These are phyloP conservation scores for Talaromyces proteolyticus DNA, from an alignment of 495 filamentous ascomycete genomes.

Conservation along the genomic window DNA sequence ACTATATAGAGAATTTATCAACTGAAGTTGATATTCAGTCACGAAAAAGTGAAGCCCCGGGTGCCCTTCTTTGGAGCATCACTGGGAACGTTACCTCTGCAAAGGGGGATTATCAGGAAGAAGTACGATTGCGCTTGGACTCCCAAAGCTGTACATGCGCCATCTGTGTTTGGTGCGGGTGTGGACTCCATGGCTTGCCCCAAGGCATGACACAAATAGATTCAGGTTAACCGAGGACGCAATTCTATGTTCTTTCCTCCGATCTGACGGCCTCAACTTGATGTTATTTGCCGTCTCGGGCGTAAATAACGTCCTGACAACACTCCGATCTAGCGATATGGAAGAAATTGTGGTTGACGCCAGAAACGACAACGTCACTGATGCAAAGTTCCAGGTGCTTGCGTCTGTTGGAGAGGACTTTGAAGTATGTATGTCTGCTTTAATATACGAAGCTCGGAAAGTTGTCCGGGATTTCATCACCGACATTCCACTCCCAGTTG, in stretches of 20 bases:
- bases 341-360: constrained; percentile 66
- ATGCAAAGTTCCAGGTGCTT: constrained; percentile 57
- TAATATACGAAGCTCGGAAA: constrained; percentile 80
- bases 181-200: constrained; percentile 81
- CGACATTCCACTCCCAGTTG: constrained; percentile 16
- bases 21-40: constrained; percentile 49
- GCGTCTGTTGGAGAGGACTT: constrained; percentile 70
- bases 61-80: constrained; percentile 66
- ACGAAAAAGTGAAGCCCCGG: constrained; percentile 60
- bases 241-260: constrained; percentile 75
- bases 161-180: constrained; percentile 79
- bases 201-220: constrained; percentile 66
- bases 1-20: constrained; percentile 57
- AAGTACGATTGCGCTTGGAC: constrained; percentile 54
- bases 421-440: constrained; percentile 70
- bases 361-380: constrained; percentile 56
- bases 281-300: constrained; percentile 82
- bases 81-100: constrained; percentile 48
- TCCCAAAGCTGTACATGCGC: constrained; percentile 46
- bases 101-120: constrained; percentile 49
- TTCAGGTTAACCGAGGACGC: constrained; percentile 71
- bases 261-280: constrained; percentile 65
- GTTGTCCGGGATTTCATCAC: constrained; percentile 42
- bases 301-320: constrained; percentile 61
- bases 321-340: constrained; percentile 58